A percentile compares a stretch with the other conserved stretches of the same genome.
Conservation (phyloP, 805 yeast species). For the Candida andamanensis region DNA sequence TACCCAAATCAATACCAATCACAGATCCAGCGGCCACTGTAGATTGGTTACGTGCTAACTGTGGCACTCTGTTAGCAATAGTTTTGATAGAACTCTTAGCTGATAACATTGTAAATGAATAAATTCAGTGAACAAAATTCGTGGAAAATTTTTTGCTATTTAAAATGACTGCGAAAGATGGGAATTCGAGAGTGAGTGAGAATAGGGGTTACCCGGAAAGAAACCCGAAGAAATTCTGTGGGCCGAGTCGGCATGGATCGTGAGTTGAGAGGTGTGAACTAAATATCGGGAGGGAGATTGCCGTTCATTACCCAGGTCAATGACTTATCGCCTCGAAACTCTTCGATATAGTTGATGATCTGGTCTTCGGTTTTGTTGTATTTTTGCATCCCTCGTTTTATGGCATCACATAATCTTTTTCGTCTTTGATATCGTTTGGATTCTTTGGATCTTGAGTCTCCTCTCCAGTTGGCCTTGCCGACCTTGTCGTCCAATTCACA, state of each 20-base stretch:
- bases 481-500: slow-evolving; percentile 38
- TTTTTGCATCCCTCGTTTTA: slow-evolving; percentile 36
- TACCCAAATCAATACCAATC: slow-evolving; percentile 82
- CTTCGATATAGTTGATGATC: slow-evolving; percentile 36
- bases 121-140: slow-evolving; percentile 2
- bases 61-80: slow-evolving; percentile 11
- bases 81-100: slow-evolving; percentile 31
- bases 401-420: slow-evolving; percentile 40
- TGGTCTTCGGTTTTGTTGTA: slow-evolving; percentile 37
- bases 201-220: slow-evolving; percentile 10
- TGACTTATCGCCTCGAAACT: slow-evolving; percentile 37
- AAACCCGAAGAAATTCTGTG: slow-evolving; percentile 7
- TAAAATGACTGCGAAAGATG: slow-evolving; percentile 1
- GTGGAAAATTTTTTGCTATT: slow-evolving; percentile 4
- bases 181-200: slow-evolving; percentile 5
- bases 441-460: slow-evolving; percentile 41
- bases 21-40: slow-evolving; percentile 47
- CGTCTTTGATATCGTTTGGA: slow-evolving; percentile 40
- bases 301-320: slow-evolving; percentile 47
- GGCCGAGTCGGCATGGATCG: slow-evolving; percentile 20
- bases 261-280: no score
- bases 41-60: slow-evolving; percentile 32
- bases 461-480: slow-evolving; percentile 44
- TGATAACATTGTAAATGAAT: slow-evolving; percentile 30
- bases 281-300: slow-evolving; percentile 38